phyloP scores from a whole-genome alignment of 2,329 filamentous ascomycete genomes.

The Huntiella abstrusa region DNA sequence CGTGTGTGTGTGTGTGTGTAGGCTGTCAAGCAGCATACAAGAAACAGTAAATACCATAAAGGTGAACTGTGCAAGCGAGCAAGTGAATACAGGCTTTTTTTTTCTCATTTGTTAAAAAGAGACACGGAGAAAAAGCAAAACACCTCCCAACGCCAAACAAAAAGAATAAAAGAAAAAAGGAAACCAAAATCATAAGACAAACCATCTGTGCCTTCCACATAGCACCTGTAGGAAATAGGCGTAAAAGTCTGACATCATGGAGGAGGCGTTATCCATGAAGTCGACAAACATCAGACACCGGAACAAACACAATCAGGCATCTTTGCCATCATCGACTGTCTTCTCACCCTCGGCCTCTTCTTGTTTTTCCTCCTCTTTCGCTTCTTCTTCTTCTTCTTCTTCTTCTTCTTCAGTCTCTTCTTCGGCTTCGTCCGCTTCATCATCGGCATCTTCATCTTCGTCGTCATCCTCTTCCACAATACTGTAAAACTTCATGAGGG shows the following conservation, averaged over 20 bases:
- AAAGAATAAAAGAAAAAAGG: constrained; percentile 1
- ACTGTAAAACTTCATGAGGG: constrained; percentile 48
- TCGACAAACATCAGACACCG: no score
- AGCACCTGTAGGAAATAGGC: no score
- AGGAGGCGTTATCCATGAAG: no score
- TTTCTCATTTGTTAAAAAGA: neutral
- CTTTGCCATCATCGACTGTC: neutral
- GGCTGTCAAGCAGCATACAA: neutral
- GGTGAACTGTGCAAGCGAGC: neutral
- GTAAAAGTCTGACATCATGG: no score
- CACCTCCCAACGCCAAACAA: constrained; percentile 1
- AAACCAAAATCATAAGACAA: neutral
- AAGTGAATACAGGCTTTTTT: neutral
- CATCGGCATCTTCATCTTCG: constrained; percentile 5
- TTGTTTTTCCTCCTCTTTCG: constrained; percentile 4
- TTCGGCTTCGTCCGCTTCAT: constrained; percentile 6
- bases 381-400: constrained; percentile 2
- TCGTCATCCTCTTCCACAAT: constrained; percentile 1
- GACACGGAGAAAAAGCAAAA: neutral
- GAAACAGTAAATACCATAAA: neutral
- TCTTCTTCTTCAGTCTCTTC: constrained; percentile 8
- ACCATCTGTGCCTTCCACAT: neutral
- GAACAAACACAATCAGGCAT: neutral
- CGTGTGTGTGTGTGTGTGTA: no score
- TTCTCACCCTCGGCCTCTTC: constrained; percentile 3